Base-by-base conservation (phyloP, 192 early-diverging fungal genomes). In the Coemansia sp. region DNA sequence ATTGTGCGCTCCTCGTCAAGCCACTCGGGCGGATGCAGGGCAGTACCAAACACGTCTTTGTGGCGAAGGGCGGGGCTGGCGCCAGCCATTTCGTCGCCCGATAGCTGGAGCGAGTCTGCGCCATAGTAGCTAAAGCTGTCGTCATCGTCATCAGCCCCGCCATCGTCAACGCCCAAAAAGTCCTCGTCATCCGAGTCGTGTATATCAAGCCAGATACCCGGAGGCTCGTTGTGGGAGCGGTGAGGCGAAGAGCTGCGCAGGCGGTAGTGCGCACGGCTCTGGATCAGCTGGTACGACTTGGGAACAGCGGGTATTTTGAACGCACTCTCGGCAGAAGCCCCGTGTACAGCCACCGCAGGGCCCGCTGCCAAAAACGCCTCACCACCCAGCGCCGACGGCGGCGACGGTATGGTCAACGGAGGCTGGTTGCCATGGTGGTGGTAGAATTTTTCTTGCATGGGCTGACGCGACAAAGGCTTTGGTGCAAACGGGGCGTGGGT, bases 131-230 rank as follows among this genome's bases (percentile, higher is more conserved):
- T 61, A 28, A 34, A 26, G 52, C 37, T 23, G 28, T 70, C 61
- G 55, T 58, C 42, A 43, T 64, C 41, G 14, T 65, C 65, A 11
- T 41, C 36, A 41, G 37, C 43, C 21, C 45, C 48, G 10, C 18
- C 58, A 41, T 52, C 60, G 42, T 69, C 67, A 3, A 37, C 14
- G 70, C 64, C 55, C 25, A 48, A 36, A 39, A 16, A 35, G 3
- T 58, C 63, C 0, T 56, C 59, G 34, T 65, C 63, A 21, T 73
- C 66, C 0, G 45, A 58, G 31, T 82, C 74, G 53, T 77, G 45
- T 20, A 82, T 63, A 1, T 82, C 79, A 12, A 82, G 79, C 79
- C 79, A 82, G 37, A 82, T 63, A 20, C 79, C 79, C 1, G 79
- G 79, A 0, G 79, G 79, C 68, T 82, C 79, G 55, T 61, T 68